Evolutionary conservation across 2,329 filamentous ascomycete species (phyloP), one percentile per base, ranked within the genome.

Genomic region (Fusarium hostae): DNA sequence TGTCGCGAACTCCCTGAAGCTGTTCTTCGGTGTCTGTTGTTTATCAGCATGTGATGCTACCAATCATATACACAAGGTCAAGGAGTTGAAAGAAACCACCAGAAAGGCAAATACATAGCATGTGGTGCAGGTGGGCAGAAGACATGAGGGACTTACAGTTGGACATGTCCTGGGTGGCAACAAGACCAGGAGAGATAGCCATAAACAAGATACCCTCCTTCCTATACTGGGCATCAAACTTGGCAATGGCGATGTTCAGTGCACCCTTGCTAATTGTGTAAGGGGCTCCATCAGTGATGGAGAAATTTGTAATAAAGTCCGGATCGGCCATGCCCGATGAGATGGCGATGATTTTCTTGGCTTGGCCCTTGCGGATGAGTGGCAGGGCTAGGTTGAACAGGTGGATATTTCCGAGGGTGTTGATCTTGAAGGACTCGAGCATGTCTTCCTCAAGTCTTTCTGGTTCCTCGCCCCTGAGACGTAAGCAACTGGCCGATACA

Each of bases 261-360:
- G 85, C 89, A 0, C 83, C 87, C 75, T 89, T 88, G 75, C 80
- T 84, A 26, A 82, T 80, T 2, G 84, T 68, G 68, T 90, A 90
- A 0, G 83, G 74, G 0, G 79, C 66, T 1, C 71, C 67, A 3
- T 77, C 55, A 0, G 80, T 75, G 45, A 88, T 70, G 0, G 81
- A 79, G 22, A 72, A 76, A 0, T 84, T 59, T 16, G 78, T 79
- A 59, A 79, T 81, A 3, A 87, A 58, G 4, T 86, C 83, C 0
- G 80, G 22, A 63, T 90, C 87, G 0, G 83, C 85, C 44, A 83
- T 62, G 26, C 86, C 87, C 1, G 76, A 84, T 10, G 84, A 83
- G 9, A 90, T 82, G 26, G 82, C 72, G 30, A 87, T 82, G n/a
- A 89, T 80, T 74, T 90, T 90, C 76, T 90, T 90, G 16, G 67